Conservation (phyloP, 192 early-diverging fungal species). For the Pilobolus umbonatus region DNA sequence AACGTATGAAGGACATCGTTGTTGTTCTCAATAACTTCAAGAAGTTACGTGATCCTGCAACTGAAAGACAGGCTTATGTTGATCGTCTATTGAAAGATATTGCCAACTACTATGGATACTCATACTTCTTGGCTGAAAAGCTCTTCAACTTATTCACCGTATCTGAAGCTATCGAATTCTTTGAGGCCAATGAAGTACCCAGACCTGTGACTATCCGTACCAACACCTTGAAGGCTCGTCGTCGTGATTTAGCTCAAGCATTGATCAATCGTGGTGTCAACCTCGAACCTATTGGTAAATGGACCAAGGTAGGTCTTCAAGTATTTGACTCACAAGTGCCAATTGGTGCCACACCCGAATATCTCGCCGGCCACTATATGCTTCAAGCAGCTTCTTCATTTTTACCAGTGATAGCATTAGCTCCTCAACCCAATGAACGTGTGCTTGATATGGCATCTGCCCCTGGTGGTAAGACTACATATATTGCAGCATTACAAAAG, state of each 20-base stretch:
- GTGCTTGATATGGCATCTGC: conserved; percentile 97
- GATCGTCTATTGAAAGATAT: conserved; percentile 87
- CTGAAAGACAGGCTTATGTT: conserved; percentile 81
- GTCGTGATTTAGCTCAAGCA: conserved; percentile 91
- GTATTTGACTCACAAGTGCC: conserved; percentile 95
- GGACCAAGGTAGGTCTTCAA: conserved; percentile 96
- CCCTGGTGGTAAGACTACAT: conserved; percentile 97
- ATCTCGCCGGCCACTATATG: conserved; percentile 99
- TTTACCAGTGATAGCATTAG: conserved; percentile 92
- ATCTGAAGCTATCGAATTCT: conserved; percentile 93
- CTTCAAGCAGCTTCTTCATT: conserved; percentile 97
- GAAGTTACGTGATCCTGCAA: conserved; percentile 68
- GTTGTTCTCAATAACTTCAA: conserved; percentile 88
- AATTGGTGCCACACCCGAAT: conserved; percentile 95
- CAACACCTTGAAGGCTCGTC: conserved; percentile 92
- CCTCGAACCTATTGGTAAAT: conserved; percentile 97
- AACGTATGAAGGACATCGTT: conserved; percentile 88
- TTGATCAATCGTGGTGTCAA: conserved; percentile 95
- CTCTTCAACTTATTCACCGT: conserved; percentile 89
- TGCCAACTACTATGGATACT: conserved; percentile 92
- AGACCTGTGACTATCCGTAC: conserved; percentile 95
- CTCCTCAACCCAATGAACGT: conserved; percentile 91
- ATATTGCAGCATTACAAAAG: conserved; percentile 92
- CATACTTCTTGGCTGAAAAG: conserved; percentile 85
- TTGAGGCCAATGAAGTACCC: conserved; percentile 97